Evolutionary conservation across 306 rosid genomes (phyloP).

Genomic region (Cucumis sativus): Cucumber_9930_V3 NC_026655.2:22347501-22348000

Average conservation of each 20-base stretch:
- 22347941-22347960: conserved; percentile 9
- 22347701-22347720: not conserved
- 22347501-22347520: not conserved
- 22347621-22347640: not conserved
- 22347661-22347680: not conserved
- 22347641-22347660: not conserved
- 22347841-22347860: conserved; percentile 12
- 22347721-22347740: not conserved
- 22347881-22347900: conserved; percentile 2
- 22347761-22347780: not conserved
- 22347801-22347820: conserved; percentile 8
- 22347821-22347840: conserved; percentile 12
- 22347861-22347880: conserved; percentile 10
- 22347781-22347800: conserved; percentile 2
- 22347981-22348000: not conserved
- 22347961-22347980: conserved; percentile 7
- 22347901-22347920: not conserved
- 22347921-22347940: not conserved
- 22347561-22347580: not conserved
- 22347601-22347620: not conserved
- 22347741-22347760: not conserved
- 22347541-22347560: not conserved
- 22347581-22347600: not conserved
- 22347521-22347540: not conserved
- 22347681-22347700: not conserved